phyloP scores from a whole-genome alignment of 768 basidiomycete genomes.

The Boletus barrowsii region DNA sequence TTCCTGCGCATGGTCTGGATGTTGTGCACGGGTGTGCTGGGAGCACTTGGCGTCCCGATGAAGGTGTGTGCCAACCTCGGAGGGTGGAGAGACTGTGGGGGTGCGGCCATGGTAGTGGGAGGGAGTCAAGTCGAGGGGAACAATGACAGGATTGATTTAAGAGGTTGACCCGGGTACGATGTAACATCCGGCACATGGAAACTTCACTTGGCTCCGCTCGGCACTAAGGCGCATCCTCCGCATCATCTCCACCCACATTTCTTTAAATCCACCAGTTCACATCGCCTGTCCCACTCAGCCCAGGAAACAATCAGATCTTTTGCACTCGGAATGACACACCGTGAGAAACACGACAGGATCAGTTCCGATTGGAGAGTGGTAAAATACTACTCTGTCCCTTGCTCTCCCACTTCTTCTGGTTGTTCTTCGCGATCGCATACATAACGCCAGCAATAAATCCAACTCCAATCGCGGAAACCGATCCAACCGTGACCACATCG shows the following conservation, averaged over 20 bases:
- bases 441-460: conserved; percentile 92
- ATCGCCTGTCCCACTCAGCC: neutral
- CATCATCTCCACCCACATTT: too few species aligned
- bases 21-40: conserved; percentile 84
- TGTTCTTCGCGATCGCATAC: conserved; percentile 93
- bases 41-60: conserved; percentile 68
- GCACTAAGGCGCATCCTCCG: conserved; percentile 25
- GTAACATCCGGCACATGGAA: too few species aligned
- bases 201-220: conserved; percentile 8
- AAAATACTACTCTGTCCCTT: conserved; percentile 58
- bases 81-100: conserved; percentile 54
- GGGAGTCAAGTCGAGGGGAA: conserved; percentile 14
- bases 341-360: conserved; percentile 16
- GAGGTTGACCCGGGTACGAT: neutral
- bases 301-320: neutral
- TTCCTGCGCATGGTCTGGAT: conserved; percentile 91
- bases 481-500: conserved; percentile 82
- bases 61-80: conserved; percentile 73
- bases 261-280: neutral
- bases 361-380: conserved; percentile 58
- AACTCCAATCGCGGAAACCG: conserved; percentile 79
- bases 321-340: conserved; percentile 2
- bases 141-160: conserved; percentile 6
- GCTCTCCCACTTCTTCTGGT: conserved; percentile 77
- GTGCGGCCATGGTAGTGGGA: conserved; percentile 26